Evolutionary conservation across 169 alveolate genomes (phyloP).

Genomic region (Eimeria acervulina): DNA sequence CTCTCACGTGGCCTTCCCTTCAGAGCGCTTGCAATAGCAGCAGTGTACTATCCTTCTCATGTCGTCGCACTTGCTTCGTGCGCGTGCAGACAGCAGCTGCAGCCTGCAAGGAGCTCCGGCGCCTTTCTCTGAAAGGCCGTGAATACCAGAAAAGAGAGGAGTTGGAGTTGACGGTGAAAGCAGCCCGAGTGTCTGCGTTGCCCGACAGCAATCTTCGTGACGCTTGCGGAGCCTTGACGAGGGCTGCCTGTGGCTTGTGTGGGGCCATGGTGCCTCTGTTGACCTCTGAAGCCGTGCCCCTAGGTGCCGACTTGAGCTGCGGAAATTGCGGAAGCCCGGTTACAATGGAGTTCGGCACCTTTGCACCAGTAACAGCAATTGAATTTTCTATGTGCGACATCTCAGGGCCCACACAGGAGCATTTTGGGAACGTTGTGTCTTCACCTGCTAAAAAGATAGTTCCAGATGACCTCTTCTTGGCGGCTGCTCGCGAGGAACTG

Average conservation of each 20-base stretch:
- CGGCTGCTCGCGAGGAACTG: background rate
- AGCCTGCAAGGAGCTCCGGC: constrained; percentile 55
- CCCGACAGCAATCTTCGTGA: background rate
- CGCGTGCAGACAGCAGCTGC: constrained; percentile 41
- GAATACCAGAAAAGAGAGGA: constrained; percentile 27
- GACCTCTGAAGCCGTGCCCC: constrained; percentile 65
- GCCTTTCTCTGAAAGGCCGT: constrained; percentile 42
- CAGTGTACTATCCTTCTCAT: background rate
- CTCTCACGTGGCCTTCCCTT: background rate
- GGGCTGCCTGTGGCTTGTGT: constrained; percentile 40
- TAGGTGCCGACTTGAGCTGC: constrained; percentile 65
- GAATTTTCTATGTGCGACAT: background rate
- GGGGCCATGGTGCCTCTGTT: constrained; percentile 38
- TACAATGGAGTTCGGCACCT: constrained; percentile 50
- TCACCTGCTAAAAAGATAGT: background rate
- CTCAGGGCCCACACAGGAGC: background rate
- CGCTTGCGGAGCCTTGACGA: background rate
- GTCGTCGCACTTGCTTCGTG: background rate
- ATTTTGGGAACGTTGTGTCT: background rate
- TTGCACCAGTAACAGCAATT: constrained; percentile 46
- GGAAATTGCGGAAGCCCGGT: constrained; percentile 50
- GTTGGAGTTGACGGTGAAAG: constrained; percentile 50
- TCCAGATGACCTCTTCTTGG: constrained; percentile 37
- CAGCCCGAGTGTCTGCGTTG: constrained; percentile 7
- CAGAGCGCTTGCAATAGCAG: background rate